A percentile compares a stretch with the other conserved stretches of the same genome.
Conservation (phyloP, 495 filamentous ascomycete genomes). For the Staphylotrichum longicolle region DNA sequence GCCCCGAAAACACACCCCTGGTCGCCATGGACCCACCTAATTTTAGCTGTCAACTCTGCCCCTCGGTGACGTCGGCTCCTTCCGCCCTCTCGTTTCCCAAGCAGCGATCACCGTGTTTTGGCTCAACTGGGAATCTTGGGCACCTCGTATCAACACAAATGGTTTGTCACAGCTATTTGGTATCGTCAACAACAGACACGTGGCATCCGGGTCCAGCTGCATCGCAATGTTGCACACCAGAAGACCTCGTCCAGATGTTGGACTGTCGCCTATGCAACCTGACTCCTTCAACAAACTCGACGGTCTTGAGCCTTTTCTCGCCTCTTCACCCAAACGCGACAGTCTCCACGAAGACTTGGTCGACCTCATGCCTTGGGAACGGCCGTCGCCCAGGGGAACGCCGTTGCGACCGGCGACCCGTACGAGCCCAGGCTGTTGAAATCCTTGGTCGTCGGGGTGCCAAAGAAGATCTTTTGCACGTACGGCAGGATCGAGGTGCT, state of each 20-base stretch:
- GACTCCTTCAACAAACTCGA: not conserved
- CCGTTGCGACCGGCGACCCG: slow-evolving; percentile 46
- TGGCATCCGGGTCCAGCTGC: no score
- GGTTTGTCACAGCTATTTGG: no score
- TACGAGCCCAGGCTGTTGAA: slow-evolving; percentile 47
- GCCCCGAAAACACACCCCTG: not conserved
- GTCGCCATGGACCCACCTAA: slow-evolving; percentile 1
- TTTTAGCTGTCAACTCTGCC: not conserved
- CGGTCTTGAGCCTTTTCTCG: not conserved
- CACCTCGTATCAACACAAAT: no score
- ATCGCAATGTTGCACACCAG: no score
- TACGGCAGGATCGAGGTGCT: slow-evolving; percentile 51
- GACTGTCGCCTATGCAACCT: no score
- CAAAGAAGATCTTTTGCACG: slow-evolving; percentile 50
- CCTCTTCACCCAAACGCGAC: no score
- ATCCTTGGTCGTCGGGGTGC: slow-evolving; percentile 47
- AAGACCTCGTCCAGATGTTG: no score
- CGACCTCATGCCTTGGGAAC: slow-evolving; percentile 30
- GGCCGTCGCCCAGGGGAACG: slow-evolving; percentile 49
- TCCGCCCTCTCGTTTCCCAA: no score
- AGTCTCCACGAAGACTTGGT: no score
- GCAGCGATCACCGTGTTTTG: no score
- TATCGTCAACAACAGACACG: no score
- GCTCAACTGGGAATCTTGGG: no score
- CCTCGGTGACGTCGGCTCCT: not conserved